A percentile compares a stretch with the other conserved stretches of the same genome.
Conservation (phyloP, 176 grass and related monocot genomes). For the Chloris gayana region DNA sequence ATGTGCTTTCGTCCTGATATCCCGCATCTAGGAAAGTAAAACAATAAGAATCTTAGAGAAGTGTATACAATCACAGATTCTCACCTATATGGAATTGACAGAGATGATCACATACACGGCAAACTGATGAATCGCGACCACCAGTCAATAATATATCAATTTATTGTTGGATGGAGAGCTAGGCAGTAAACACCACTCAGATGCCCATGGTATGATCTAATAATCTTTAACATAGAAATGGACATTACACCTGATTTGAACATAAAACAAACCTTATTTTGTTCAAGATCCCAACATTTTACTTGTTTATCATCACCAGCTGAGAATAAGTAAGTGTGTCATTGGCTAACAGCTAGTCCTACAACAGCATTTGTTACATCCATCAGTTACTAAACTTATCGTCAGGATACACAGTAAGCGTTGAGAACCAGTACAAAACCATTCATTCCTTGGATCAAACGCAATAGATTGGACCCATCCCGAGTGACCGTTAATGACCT, state of each 20-base stretch:
- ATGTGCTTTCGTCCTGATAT: conserved; percentile 91
- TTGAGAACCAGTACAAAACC: conserved; percentile 90
- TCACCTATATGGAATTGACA: not conserved
- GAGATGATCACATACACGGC: conserved; percentile 65
- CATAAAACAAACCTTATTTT: conserved; percentile 78
- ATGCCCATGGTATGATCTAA: conserved; percentile 99
- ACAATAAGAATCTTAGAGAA: conserved; percentile 15
- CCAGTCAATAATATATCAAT: conserved; percentile 88
- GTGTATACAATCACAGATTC: not conserved
- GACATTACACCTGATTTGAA: not conserved
- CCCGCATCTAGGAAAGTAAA: conserved; percentile 73
- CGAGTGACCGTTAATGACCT: conserved; percentile 98
- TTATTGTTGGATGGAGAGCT: conserved; percentile 95
- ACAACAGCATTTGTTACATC: conserved; percentile 33
- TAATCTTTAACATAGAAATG: conserved; percentile 60
- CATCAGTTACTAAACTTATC: conserved; percentile 12
- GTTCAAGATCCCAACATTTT: conserved; percentile 99
- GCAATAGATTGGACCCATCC: conserved; percentile 97
- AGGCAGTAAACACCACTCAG: conserved; percentile 98
- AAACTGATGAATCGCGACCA: conserved; percentile 98
- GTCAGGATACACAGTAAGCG: not conserved
- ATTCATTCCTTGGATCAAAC: conserved; percentile 91
- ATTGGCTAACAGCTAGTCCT: conserved; percentile 96
- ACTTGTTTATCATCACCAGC: conserved; percentile 99
- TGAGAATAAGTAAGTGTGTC: conserved; percentile 95